Percentiles rank a stretch among this genome's conserved stretches.
Conservation (phyloP, 192 early-diverging fungal species). For the Piromyces finnis region DNA sequence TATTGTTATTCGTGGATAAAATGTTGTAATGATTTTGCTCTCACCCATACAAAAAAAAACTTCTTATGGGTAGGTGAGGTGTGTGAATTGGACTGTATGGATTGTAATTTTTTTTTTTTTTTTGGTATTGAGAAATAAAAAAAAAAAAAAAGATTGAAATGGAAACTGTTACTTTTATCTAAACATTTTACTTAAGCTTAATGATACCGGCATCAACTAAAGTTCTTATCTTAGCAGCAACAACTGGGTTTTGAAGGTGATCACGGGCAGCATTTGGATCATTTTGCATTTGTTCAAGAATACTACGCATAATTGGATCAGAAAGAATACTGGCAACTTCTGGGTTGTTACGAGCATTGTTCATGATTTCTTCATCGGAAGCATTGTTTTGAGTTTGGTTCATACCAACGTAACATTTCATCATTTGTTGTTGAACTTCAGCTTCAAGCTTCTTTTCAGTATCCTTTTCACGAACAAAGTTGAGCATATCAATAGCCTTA, state of each 20-base stretch:
- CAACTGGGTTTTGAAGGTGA: constrained; percentile 85
- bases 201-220: constrained; percentile 79
- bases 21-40: too few relatives aligned
- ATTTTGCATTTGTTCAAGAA: constrained; percentile 92
- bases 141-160: too few relatives aligned
- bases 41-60: too few relatives aligned
- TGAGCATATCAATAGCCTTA: constrained; percentile 63
- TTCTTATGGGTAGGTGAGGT: too few relatives aligned
- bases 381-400: constrained; percentile 27
- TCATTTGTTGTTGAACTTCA: constrained; percentile 69
- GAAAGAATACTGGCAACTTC: constrained; percentile 65
- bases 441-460: constrained; percentile 59
- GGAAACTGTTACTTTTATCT: too few relatives aligned
- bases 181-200: constrained; percentile 43
- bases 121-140: too few relatives aligned
- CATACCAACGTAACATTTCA: constrained; percentile 67
- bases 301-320: constrained; percentile 92
- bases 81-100: too few relatives aligned
- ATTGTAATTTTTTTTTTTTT: too few relatives aligned
- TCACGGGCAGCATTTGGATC: constrained; percentile 83
- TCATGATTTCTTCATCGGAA: constrained; percentile 57
- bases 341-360: constrained; percentile 78
- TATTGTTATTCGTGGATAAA: too few relatives aligned
- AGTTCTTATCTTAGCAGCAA: constrained; percentile 88
- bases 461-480: constrained; percentile 60